These are phyloP conservation scores for Globisporangium megalacanthum DNA, from an alignment of 352 stramenopile species.

Conservation along the genomic window DNA sequence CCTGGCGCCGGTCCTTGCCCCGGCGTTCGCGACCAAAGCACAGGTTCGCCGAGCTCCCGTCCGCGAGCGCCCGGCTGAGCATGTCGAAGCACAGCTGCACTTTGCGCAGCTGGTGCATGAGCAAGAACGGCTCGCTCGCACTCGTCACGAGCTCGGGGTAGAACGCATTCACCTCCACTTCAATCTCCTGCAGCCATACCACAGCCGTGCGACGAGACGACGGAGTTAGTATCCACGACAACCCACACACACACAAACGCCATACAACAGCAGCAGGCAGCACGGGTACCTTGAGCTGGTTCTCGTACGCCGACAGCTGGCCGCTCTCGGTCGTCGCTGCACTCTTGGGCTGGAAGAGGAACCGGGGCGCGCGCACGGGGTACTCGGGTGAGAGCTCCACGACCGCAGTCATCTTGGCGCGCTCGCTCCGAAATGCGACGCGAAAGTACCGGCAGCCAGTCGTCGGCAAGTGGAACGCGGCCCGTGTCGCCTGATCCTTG, in stretches of 20 bases:
- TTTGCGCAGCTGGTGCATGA: constrained; percentile 71
- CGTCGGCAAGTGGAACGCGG: constrained; percentile 19
- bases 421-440: constrained; percentile 39
- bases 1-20: constrained; percentile 64
- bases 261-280: not conserved
- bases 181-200: constrained; percentile 41
- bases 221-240: constrained; percentile 4
- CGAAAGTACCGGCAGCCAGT: constrained; percentile 50
- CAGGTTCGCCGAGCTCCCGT: constrained; percentile 23
- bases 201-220: not conserved
- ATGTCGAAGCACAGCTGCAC: constrained; percentile 65
- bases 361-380: constrained; percentile 49
- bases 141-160: constrained; percentile 53
- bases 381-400: constrained; percentile 67
- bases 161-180: constrained; percentile 72
- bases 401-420: constrained; percentile 32
- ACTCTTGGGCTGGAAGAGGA: constrained; percentile 49
- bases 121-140: constrained; percentile 36
- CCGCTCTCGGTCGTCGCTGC: constrained; percentile 23
- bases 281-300: constrained; percentile 51
- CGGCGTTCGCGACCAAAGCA: constrained; percentile 60
- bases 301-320: constrained; percentile 33
- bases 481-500: constrained; percentile 19
- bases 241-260: not conserved
- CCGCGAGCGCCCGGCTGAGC: constrained; percentile 24